phyloP scores from a whole-genome alignment of 164 flowering plant genomes.

The Cinnamomum micranthum region DNA sequence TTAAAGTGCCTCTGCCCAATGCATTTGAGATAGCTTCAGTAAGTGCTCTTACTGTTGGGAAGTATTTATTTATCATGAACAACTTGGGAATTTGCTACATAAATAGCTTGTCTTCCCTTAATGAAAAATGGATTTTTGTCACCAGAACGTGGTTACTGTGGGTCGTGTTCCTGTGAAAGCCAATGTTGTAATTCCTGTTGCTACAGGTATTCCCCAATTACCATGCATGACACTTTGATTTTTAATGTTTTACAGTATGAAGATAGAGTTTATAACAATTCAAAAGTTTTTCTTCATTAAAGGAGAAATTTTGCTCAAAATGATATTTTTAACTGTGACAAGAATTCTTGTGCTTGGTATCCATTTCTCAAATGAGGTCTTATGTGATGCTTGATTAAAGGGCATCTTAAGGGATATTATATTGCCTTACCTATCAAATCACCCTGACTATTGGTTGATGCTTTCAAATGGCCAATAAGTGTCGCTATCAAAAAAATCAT shows the following conservation, averaged over 20 bases:
- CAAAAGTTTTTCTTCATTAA: no score
- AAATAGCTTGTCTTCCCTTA: constrained; percentile 3
- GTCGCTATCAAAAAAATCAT: not conserved
- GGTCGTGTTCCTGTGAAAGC: constrained; percentile 85
- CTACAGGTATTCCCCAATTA: constrained; percentile 55
- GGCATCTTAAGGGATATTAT: no score
- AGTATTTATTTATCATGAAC: constrained; percentile 2
- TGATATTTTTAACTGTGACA: no score
- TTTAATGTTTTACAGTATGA: not conserved
- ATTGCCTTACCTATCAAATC: no score
- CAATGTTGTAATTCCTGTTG: constrained; percentile 83
- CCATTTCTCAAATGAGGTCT: no score
- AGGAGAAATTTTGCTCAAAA: no score
- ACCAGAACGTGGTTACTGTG: constrained; percentile 58
- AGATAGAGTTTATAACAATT: no score
- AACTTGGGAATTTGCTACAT: not conserved
- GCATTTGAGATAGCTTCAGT: constrained; percentile 78
- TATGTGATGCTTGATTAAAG: no score
- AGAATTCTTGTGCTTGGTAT: no score
- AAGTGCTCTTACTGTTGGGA: constrained; percentile 21
- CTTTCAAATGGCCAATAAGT: not conserved
- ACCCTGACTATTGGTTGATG: no score
- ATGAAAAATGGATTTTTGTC: not conserved
- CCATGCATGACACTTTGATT: not conserved
- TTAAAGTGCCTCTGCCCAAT: constrained; percentile 52